Evolutionary conservation across 2,329 filamentous ascomycete species (phyloP), one percentile per base, ranked within the genome.

Genomic region (Diaporthe ampelina): DNA sequence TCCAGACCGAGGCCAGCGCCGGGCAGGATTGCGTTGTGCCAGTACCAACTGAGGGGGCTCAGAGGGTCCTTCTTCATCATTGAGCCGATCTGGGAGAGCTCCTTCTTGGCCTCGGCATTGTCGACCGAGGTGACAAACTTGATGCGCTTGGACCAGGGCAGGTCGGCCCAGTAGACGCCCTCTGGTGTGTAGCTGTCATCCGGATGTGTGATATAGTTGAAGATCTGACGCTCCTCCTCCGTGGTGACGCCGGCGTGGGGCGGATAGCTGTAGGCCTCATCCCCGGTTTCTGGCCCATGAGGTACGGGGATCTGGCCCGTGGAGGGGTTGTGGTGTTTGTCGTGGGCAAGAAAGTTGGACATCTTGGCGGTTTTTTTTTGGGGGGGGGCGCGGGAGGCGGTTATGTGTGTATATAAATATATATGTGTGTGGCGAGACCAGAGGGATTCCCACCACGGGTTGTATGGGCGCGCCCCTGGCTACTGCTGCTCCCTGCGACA

Each of bases 101-200:
- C 96, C 71, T 88, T 86, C 78, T 85, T 88, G 70, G 93, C 87
- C 83, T 97, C 95, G 58, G 87, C 85, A 74, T 86, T 87, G 83
- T 98, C 93, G 82, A 95, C 91, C 74, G 90, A 89, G 82, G 86
- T 88, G 81, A 98, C 93, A 81, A 98, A 98, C 76, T 87, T 87
- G 80, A 94, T 82, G 76, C 94, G 92, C 86, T 96, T 85, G 75
- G 83, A 79, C 68, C 95, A 81, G 26, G 93, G 91, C 79, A 98
- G 87, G 81, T 98, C 96, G 45, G 95, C 96, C 95, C 95, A 98
- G 89, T 98, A 98, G 77, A 91, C 89, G 76, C 96, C 96, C 26
- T 95, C 91, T 72, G 89, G 84, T 73, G 93, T 94, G 85, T 96
- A 98, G 77, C 92, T 93, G 85, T 98, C 96, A 81, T 97, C 94